phyloP scores from a whole-genome alignment of 768 basidiomycete genomes.

The Chalciporus pseudorubinellus region DNA sequence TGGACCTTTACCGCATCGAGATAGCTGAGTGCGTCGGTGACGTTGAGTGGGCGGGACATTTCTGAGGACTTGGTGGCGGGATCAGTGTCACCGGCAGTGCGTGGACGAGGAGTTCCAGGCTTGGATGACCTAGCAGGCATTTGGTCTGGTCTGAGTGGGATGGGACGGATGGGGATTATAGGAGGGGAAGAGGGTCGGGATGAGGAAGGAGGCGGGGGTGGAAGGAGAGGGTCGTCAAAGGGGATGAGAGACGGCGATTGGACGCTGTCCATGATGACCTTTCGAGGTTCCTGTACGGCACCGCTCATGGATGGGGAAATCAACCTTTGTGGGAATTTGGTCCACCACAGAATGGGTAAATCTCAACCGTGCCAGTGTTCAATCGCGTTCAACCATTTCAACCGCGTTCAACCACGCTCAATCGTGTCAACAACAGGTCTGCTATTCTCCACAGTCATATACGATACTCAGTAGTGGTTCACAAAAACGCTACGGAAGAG shows the following conservation, averaged over 20 bases:
- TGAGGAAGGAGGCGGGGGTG: neutral
- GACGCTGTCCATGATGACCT: constrained; percentile 4
- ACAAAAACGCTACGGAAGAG: no score
- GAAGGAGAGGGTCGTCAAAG: neutral
- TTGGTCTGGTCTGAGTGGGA: neutral
- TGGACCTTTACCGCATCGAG: constrained; percentile 93
- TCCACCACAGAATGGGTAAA: neutral
- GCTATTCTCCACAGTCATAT: no score
- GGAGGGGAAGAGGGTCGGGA: neutral
- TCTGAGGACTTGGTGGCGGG: constrained; percentile 36
- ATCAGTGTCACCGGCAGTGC: constrained; percentile 24
- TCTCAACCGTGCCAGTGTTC: neutral
- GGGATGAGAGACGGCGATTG: constrained; percentile 3
- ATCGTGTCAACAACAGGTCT: no score
- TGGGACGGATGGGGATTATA: neutral
- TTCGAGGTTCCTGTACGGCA: constrained; percentile 10
- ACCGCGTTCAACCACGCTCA: no score
- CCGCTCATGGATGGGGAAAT: constrained; percentile 1
- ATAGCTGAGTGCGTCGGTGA: constrained; percentile 90
- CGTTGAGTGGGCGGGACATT: constrained; percentile 71
- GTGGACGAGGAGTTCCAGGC: constrained; percentile 41
- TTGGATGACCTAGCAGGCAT: constrained; percentile 28
- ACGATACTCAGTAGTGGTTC: no score
- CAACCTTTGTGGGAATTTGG: constrained; percentile 4
- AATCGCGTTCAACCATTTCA: no score